Base-by-base conservation (phyloP, 768 basidiomycete genomes). In the Kwoniella sp. region DNA sequence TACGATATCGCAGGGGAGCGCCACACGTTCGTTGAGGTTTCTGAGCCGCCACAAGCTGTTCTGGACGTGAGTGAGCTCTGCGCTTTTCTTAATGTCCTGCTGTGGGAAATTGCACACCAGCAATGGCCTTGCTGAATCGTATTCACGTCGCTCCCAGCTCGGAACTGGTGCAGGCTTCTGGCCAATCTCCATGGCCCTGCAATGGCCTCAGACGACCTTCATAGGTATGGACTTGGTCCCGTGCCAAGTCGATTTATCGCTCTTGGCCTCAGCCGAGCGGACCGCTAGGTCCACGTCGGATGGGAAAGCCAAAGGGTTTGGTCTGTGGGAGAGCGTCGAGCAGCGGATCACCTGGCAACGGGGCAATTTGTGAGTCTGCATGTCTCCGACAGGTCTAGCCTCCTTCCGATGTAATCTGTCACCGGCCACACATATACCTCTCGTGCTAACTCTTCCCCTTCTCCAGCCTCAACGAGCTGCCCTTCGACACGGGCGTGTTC, bases 401-500 rank as follows among this genome's bases (percentile, higher is more conserved):
- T n/a, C n/a, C n/a, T n/a, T n/a, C n/a, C n/a, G n/a, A n/a, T n/a
- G n/a, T n/a, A n/a, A n/a, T n/a, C n/a, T n/a, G n/a, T n/a, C n/a
- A n/a, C n/a, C n/a, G n/a, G 23, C 38, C 50, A 17, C 50, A 52
- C 17, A 52, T n/a, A n/a, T n/a, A n/a, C n/a, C n/a, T n/a, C n/a
- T 45, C 41, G n/a, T n/a, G n/a, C n/a, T n/a, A n/a, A n/a, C n/a
- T 37, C 34, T 37, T 13, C 31, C 37, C 13, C 28, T 17, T 20
- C 7, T 22, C 8, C 58, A 79, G 80, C 61, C 65, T 81, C 1
- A 55, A 73, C n/a, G 52, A 69, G 1, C 63, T 81, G 20, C 78
- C 78, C 1, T 81, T 77, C 64, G 80, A 81, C 53, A 68, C 76
- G 1, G 80, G 77, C 22, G 69, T 67, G 12, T 81, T 81, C 41